Percentiles rank a stretch among this genome's conserved stretches.
These are phyloP conservation scores for Onygenales sp. DNA, from an alignment of 2,329 filamentous ascomycete species.

Conservation along the genomic window DNA sequence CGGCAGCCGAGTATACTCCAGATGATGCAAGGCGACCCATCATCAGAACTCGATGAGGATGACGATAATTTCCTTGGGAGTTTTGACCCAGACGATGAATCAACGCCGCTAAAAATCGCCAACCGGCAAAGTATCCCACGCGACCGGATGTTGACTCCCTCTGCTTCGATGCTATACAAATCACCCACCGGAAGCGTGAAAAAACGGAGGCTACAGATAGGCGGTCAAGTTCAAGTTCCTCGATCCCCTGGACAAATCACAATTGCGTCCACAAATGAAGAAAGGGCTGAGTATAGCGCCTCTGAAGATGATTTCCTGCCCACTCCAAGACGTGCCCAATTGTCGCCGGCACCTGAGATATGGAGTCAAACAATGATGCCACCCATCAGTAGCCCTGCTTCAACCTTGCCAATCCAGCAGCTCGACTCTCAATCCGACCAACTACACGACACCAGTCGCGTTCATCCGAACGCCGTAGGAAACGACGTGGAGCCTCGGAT, in stretches of 20 bases:
- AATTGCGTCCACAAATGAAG: conserved; percentile 12
- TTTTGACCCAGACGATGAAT: conserved; percentile 36
- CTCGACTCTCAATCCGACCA: background rate
- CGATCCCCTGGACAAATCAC: conserved; percentile 15
- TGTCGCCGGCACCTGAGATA: conserved; percentile 13
- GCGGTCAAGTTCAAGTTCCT: conserved; percentile 18
- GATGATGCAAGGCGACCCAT: conserved; percentile 31
- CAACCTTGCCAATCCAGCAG: background rate
- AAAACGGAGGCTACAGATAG: background rate
- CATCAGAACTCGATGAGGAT: conserved; percentile 24
- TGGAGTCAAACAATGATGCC: conserved; percentile 28
- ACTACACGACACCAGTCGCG: background rate
- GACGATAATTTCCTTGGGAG: conserved; percentile 34
- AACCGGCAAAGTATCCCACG: conserved; percentile 23
- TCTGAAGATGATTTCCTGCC: conserved; percentile 6
- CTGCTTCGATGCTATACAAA: conserved; percentile 15
- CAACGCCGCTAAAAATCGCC: conserved; percentile 31
- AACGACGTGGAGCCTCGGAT: conserved; percentile 10
- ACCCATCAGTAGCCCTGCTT: conserved; percentile 24
- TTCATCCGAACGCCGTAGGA: no score
- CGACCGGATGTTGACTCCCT: conserved; percentile 15
- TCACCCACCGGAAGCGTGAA: background rate
- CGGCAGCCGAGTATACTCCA: conserved; percentile 37
- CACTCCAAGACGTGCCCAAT: conserved; percentile 7
- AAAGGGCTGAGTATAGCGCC: background rate